Evolutionary conservation across 345 rosid species (phyloP).

Genomic region (Salix exigua): DNA sequence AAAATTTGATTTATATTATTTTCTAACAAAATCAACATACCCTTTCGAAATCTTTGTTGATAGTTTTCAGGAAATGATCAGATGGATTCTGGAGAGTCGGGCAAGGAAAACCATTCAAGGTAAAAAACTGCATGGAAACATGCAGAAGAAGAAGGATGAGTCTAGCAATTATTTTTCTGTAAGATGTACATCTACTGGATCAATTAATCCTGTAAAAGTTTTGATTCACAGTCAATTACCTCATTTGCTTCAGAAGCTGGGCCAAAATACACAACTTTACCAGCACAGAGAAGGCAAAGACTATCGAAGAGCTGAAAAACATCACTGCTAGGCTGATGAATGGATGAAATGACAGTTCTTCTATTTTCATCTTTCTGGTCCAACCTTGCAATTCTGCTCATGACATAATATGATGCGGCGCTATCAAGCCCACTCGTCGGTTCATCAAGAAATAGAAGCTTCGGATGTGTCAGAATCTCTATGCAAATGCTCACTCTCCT

Average conservation of each 20-base stretch:
- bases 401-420: slow-evolving; percentile 25
- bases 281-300: slow-evolving; percentile 26
- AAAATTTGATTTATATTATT: too few species aligned
- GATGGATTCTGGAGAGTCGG: slow-evolving; percentile 41
- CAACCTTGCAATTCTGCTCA: slow-evolving; percentile 7
- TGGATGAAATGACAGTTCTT: slow-evolving; percentile 23
- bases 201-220: not conserved
- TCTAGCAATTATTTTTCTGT: not conserved
- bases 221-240: not conserved
- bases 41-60: slow-evolving; percentile 44
- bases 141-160: not conserved
- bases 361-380: slow-evolving; percentile 10
- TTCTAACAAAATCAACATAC: slow-evolving; percentile 1
- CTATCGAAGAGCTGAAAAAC: slow-evolving; percentile 19
- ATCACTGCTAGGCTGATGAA: slow-evolving; percentile 26
- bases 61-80: slow-evolving; percentile 45
- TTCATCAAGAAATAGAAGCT: slow-evolving; percentile 25
- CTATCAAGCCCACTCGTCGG: slow-evolving; percentile 30
- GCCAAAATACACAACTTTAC: slow-evolving; percentile 22
- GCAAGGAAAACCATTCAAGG: slow-evolving; percentile 47
- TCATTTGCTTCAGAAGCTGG: slow-evolving; percentile 21
- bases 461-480: slow-evolving; percentile 20
- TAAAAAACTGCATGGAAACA: slow-evolving; percentile 35
- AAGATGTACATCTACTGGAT: not conserved
- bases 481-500: slow-evolving; percentile 27